A percentile compares a stretch with the other conserved stretches of the same genome.
These are phyloP conservation scores for Biscutella auriculata DNA, from an alignment of 441 rosid genomes.

Conservation along the genomic window DNA sequence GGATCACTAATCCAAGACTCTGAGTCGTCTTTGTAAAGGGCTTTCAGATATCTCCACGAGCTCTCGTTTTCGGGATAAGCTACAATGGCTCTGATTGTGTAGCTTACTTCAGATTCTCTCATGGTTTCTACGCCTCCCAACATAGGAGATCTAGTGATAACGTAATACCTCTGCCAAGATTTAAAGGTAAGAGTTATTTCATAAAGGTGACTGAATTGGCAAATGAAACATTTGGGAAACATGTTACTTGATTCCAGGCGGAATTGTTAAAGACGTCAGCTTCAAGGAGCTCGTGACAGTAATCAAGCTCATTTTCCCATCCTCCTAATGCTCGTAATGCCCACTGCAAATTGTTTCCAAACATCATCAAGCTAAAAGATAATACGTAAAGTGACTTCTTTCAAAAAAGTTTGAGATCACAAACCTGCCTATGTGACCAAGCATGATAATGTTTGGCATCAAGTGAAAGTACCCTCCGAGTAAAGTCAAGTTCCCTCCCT, in stretches of 20 bases:
- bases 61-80: conserved; percentile 67
- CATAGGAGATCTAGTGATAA: conserved; percentile 54
- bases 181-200: neutral
- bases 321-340: conserved; percentile 71
- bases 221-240: neutral
- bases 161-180: conserved; percentile 68
- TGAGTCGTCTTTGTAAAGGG: conserved; percentile 59
- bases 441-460: conserved; percentile 93
- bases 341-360: conserved; percentile 46
- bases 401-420: conserved; percentile 16
- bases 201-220: neutral
- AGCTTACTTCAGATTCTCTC: conserved; percentile 75
- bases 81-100: conserved; percentile 52
- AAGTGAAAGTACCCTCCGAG: conserved; percentile 39
- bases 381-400: neutral
- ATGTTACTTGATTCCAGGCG: conserved; percentile 87
- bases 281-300: conserved; percentile 63
- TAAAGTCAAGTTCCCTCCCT: conserved; percentile 56
- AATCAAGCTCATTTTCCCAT: conserved; percentile 82
- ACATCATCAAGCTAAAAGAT: neutral
- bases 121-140: conserved; percentile 57
- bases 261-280: conserved; percentile 84
- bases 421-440: conserved; percentile 96
- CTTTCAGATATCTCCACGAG: conserved; percentile 84
- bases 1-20: conserved; percentile 45